Evolutionary conservation across 345 rosid species (phyloP).

Genomic region (Citrus sp.): DNA sequence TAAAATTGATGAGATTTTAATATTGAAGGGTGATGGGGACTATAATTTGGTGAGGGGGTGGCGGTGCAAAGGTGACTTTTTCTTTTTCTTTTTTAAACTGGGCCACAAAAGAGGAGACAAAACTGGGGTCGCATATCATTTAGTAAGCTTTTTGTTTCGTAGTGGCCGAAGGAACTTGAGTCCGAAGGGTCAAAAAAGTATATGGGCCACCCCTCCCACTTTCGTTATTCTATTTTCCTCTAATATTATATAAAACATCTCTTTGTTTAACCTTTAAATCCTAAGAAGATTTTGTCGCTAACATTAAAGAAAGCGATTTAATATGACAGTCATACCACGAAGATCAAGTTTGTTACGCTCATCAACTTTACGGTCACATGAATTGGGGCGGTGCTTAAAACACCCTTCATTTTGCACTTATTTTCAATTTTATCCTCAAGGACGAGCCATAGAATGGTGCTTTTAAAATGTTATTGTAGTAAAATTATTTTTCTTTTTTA

Average conservation of each 20-base stretch:
- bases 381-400: background rate
- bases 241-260: background rate
- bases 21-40: too few relatives aligned
- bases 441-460: rapidly evolving
- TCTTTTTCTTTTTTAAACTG: background rate
- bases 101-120: conserved; percentile 6
- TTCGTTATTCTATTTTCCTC: background rate
- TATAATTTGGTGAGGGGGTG: background rate
- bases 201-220: conserved; percentile 1
- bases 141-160: conserved; percentile 16
- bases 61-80: conserved; percentile 25
- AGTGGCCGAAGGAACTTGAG: background rate
- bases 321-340: background rate
- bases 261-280: background rate
- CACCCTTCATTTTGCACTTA: background rate
- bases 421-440: background rate
- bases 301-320: background rate
- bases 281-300: background rate
- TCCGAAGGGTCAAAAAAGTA: conserved; percentile 11
- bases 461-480: background rate
- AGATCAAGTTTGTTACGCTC: background rate
- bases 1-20: too few relatives aligned
- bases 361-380: background rate
- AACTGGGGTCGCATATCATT: background rate
- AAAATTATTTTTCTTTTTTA: background rate